Evolutionary conservation across 768 basidiomycete genomes (phyloP), one percentile per base, ranked within the genome.

Genomic region (Leccinum truebloodii): DNA sequence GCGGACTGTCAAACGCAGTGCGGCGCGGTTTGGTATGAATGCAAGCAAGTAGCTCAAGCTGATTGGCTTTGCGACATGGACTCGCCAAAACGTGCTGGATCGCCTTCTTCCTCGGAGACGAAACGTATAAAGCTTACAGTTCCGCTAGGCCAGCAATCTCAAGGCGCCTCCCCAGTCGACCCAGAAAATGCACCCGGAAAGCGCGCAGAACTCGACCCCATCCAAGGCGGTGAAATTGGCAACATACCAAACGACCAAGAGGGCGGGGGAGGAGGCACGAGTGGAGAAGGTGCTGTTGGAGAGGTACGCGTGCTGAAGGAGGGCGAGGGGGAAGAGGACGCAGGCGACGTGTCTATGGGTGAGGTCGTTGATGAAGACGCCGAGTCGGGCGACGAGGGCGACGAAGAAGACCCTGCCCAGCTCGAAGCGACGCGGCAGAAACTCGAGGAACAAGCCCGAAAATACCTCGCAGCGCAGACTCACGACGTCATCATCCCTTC

Each of bases 401-500:
- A 94, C 72, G 91, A 90, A 48, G 92, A 93, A 69, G 92, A 94
- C 75, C 87, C 89, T 3, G 90, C 89, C 5, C 88, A 90, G 67
- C 79, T 90, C 46, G 92, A 92, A 73, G 91, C 88, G 12, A 90
- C 88, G 67, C 86, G 91, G 65, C 78, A 83, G 59, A 85, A 86
- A 35, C 86, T 90, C 54, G 94, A 93, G 69, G 92, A 90, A 69
- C 93, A 90, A 73, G 95, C 89, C 55, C 87, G 88, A 58, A 93
- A 95, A 69, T 98, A 98, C 73, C 90, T 99, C 49, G 95, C 95
- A 0, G 92, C 94, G 0, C 97, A 99, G 75, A 96, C 94, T 1
- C 96, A 98, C 77, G 93, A 96, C 67, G 87, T 99, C 71, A 87
- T 99, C 71, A 92, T 99, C 54, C 97, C 97, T 8, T 96, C 94